phyloP scores from a whole-genome alignment of 768 basidiomycete species.

The Boletellus sp. region DNA sequence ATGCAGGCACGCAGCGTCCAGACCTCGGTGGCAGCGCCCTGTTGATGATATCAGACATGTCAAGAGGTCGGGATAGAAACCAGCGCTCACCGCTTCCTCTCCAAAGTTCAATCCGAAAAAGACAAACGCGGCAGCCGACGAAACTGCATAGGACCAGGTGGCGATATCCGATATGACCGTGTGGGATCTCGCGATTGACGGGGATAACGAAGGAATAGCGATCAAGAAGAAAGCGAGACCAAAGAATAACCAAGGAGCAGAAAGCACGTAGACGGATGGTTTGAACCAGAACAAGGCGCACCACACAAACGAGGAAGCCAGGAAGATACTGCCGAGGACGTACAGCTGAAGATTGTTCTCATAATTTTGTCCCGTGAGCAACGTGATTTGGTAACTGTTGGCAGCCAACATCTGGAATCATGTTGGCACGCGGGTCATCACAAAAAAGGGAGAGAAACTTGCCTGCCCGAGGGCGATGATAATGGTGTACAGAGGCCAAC shows the following conservation, averaged over 20 bases:
- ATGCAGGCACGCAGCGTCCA: constrained; percentile 90
- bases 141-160: constrained; percentile 88
- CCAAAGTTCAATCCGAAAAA: constrained; percentile 97
- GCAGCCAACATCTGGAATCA: constrained; percentile 70
- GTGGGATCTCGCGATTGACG: constrained; percentile 57
- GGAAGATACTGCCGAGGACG: constrained; percentile 85
- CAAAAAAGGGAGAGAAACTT: constrained; percentile 13
- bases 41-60: constrained; percentile 9
- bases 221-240: constrained; percentile 89
- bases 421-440: background rate
- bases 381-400: constrained; percentile 92
- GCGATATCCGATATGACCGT: constrained; percentile 70
- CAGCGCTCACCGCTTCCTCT: constrained; percentile 76
- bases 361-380: constrained; percentile 84
- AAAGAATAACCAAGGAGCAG: constrained; percentile 89
- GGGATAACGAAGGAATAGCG: constrained; percentile 74
- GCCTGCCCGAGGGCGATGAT: constrained; percentile 83
- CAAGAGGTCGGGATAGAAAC: background rate
- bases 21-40: constrained; percentile 92
- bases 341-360: constrained; percentile 80
- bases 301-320: constrained; percentile 84
- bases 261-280: constrained; percentile 84
- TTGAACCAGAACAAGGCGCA: constrained; percentile 84
- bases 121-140: constrained; percentile 88
- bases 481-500: constrained; percentile 92